phyloP scores from a whole-genome alignment of 2,329 filamentous ascomycete species.

The Fusarium begoniae region DNA sequence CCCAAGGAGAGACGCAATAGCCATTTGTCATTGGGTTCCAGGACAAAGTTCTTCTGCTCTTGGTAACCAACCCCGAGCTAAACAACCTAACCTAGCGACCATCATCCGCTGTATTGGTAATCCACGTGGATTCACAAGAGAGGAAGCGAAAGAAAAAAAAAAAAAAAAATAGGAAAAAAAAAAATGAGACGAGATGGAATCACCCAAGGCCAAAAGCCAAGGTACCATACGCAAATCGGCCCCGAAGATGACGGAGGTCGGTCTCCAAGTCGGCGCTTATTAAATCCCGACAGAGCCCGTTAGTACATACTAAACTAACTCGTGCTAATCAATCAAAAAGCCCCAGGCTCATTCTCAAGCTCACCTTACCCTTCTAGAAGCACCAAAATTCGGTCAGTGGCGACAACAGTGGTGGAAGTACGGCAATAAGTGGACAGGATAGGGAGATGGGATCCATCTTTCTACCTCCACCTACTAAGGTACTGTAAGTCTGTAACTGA shows the following conservation, averaged over 20 bases:
- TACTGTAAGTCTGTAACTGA: background rate
- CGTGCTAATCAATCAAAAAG: background rate
- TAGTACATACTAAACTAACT: background rate
- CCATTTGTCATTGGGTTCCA: slow-evolving; percentile 19
- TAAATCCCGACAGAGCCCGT: too few species aligned
- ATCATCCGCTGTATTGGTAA: slow-evolving; percentile 1
- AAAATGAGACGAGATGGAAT: slow-evolving; percentile 4
- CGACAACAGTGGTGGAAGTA: slow-evolving; percentile 18
- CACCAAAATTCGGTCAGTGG: slow-evolving; percentile 23
- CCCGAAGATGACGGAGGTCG: slow-evolving; percentile 9
- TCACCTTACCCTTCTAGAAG: slow-evolving; percentile 27
- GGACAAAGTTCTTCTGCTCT: background rate
- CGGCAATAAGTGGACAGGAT: slow-evolving; percentile 13
- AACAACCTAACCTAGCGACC: background rate
- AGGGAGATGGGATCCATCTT: background rate
- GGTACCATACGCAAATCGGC: background rate
- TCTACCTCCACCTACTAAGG: background rate
- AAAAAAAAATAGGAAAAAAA: background rate
- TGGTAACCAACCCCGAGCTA: background rate
- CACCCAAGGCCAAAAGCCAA: background rate
- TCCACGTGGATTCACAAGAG: background rate
- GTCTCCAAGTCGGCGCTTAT: background rate
- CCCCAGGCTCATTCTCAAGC: background rate
- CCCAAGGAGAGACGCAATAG: background rate
- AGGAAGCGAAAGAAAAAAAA: background rate